Conservation (phyloP, 116 monocot genomes). For the Phalaenopsis hybrid region DNA sequence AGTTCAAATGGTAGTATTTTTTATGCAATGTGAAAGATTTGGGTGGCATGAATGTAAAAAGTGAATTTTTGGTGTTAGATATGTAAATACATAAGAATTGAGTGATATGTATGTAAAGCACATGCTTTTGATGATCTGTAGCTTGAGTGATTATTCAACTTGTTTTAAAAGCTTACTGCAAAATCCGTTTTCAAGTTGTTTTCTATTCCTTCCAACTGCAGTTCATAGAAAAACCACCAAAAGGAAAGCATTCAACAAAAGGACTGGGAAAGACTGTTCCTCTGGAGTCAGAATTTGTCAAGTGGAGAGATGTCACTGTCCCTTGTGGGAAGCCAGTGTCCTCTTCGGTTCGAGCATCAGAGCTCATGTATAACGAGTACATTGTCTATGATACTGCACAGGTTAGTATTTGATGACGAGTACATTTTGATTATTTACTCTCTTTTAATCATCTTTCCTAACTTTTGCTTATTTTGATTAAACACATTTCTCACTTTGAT, state of each 20-base stretch:
- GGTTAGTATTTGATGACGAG: conserved; percentile 29
- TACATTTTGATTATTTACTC: too few species aligned
- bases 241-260: conserved; percentile 91
- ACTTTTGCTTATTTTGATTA: not conserved
- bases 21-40: too few species aligned
- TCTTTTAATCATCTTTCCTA: too few species aligned
- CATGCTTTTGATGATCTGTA: not conserved
- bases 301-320: conserved; percentile 73
- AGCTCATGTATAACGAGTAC: conserved; percentile 92
- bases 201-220: conserved; percentile 15
- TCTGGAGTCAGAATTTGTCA: conserved; percentile 63
- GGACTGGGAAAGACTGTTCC: conserved; percentile 90
- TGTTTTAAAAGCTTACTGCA: not conserved
- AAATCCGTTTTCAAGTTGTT: not conserved
- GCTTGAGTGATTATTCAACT: not conserved
- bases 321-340: conserved; percentile 91
- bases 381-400: conserved; percentile 87
- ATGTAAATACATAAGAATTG: too few species aligned
- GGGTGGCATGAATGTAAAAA: too few species aligned
- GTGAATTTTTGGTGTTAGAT: too few species aligned
- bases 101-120: not conserved
- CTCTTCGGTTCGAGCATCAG: conserved; percentile 42
- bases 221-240: conserved; percentile 86
- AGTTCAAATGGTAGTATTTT: too few species aligned
- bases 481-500: not conserved